phyloP scores from a whole-genome alignment of 371 early-diverging fungal genomes.

The Mucor velutinosus region DNA sequence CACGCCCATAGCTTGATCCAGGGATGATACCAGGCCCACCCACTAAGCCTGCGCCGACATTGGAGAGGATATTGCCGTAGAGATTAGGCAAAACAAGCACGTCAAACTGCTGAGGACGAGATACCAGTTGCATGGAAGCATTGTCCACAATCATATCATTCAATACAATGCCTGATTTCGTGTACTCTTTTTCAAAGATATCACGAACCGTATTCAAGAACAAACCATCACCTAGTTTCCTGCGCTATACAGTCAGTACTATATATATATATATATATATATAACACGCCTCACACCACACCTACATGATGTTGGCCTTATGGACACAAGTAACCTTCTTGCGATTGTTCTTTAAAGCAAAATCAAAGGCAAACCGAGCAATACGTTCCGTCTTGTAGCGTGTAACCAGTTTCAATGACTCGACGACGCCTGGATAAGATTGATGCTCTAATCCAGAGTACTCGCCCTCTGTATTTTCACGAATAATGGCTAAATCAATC shows the following conservation, averaged over 20 bases:
- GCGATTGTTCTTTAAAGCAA: slow-evolving; percentile 92
- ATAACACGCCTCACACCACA: background rate
- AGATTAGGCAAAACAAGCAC: slow-evolving; percentile 98
- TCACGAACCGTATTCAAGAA: slow-evolving; percentile 94
- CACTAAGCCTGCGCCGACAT: slow-evolving; percentile 66
- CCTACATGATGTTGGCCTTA: slow-evolving; percentile 98
- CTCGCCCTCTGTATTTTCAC: slow-evolving; percentile 99
- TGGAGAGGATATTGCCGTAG: slow-evolving; percentile 96
- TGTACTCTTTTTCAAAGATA: slow-evolving; percentile 88
- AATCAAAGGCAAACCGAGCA: slow-evolving; percentile 97
- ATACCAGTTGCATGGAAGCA: slow-evolving; percentile 97
- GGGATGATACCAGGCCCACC: slow-evolving; percentile 95
- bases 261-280: background rate
- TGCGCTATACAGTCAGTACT: slow-evolving; percentile 13
- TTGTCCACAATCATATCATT: slow-evolving; percentile 99
- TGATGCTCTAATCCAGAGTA: slow-evolving; percentile 98
- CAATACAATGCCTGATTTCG: slow-evolving; percentile 82
- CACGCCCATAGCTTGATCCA: slow-evolving; percentile 93
- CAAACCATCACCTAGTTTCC: slow-evolving; percentile 96
- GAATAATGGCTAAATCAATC: slow-evolving; percentile 96
- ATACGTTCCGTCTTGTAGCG: slow-evolving; percentile 95
- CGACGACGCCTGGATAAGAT: slow-evolving; percentile 97
- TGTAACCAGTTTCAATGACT: slow-evolving; percentile 95
- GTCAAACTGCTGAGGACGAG: slow-evolving; percentile 96
- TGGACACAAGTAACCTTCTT: slow-evolving; percentile 98